Percentiles rank a stretch among this genome's conserved stretches.
phyloP scores from a whole-genome alignment of 805 yeast species.

The Isabelozyma gotoi region DNA sequence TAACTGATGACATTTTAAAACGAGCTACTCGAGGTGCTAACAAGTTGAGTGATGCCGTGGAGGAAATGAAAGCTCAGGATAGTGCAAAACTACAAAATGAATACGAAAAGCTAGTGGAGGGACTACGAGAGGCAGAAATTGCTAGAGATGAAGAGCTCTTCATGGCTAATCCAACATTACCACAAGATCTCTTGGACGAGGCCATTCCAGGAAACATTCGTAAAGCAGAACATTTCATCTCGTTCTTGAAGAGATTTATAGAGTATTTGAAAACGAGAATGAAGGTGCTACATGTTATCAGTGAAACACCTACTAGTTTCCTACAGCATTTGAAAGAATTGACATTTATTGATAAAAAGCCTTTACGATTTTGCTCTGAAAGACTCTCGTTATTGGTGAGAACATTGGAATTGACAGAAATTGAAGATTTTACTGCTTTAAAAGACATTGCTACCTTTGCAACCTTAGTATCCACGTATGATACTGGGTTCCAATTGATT shows the following conservation, averaged over 20 bases:
- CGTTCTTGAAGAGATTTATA: conserved; percentile 87
- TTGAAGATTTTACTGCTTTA: conserved; percentile 89
- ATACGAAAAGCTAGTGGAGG: conserved; percentile 87
- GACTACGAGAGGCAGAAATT: conserved; percentile 79
- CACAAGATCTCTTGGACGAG: conserved; percentile 82
- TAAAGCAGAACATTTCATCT: conserved; percentile 94
- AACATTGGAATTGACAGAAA: conserved; percentile 81
- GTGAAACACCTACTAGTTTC: conserved; percentile 96
- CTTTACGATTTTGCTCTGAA: conserved; percentile 88
- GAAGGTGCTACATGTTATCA: conserved; percentile 95
- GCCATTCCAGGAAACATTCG: conserved; percentile 97
- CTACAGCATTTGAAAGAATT: conserved; percentile 89
- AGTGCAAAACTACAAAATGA: conserved; percentile 84
- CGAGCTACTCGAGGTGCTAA: conserved; percentile 86
- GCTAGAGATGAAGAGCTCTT: conserved; percentile 61
- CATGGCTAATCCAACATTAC: conserved; percentile 84
- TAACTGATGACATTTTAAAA: conserved; percentile 86
- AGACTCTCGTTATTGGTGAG: conserved; percentile 84
- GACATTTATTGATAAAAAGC: conserved; percentile 90
- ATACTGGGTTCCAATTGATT: conserved; percentile 85
- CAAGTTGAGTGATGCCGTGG: conserved; percentile 76
- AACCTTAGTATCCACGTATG: conserved; percentile 92
- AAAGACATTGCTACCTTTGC: conserved; percentile 98
- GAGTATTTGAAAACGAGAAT: conserved; percentile 95
- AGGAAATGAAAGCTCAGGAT: conserved; percentile 79